These are phyloP conservation scores for Maudiozyma serrabonitensis DNA, from an alignment of 805 yeast genomes.

Conservation along the genomic window DNA sequence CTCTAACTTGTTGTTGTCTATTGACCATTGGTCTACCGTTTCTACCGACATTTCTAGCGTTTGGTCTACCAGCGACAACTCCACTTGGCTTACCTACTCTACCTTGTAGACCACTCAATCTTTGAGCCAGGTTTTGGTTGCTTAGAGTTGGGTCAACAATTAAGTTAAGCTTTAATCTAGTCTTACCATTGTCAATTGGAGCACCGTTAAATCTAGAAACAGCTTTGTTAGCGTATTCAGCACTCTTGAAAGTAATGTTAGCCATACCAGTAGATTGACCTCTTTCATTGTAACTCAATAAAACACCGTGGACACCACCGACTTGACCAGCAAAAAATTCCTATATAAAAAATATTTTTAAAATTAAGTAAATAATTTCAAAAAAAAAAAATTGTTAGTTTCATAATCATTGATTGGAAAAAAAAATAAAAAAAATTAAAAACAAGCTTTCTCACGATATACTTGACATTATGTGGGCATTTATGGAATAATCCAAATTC, in stretches of 20 bases:
- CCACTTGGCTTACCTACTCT: conserved; percentile 3
- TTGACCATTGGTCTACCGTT: neutral
- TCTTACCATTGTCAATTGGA: conserved; percentile 81
- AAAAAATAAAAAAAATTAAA: neutral
- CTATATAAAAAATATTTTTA: conserved; percentile 33
- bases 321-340: conserved; percentile 82
- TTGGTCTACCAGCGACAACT: conserved; percentile 3
- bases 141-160: conserved; percentile 78
- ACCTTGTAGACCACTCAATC: conserved; percentile 45
- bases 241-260: conserved; percentile 63
- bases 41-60: conserved; percentile 4
- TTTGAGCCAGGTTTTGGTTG: conserved; percentile 41
- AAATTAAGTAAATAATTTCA: neutral
- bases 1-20: conserved; percentile 6
- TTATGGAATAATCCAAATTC: too few relatives aligned
- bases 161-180: conserved; percentile 68
- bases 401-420: neutral
- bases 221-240: conserved; percentile 66
- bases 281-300: conserved; percentile 70
- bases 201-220: conserved; percentile 83
- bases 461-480: too few relatives aligned
- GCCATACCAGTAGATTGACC: conserved; percentile 92
- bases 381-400: conserved; percentile 1
- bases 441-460: too few relatives aligned
- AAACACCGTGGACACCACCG: conserved; percentile 70